Percentiles rank a stretch among this genome's conserved stretches.
phyloP scores from a whole-genome alignment of 148 eudicot species.

The Persicaria tinctoria region DNA sequence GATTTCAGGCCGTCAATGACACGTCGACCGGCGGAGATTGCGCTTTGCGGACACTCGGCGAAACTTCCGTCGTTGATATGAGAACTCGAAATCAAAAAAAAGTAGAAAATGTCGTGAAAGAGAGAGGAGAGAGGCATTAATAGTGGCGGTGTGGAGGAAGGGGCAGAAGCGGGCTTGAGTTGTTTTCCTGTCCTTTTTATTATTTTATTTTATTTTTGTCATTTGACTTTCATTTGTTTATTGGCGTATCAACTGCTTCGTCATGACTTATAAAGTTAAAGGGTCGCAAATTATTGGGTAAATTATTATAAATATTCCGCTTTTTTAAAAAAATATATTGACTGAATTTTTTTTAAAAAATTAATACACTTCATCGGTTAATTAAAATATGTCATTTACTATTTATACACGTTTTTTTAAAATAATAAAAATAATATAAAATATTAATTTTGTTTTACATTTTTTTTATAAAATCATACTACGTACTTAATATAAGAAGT shows the following conservation, averaged over 20 bases:
- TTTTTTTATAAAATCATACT: no score
- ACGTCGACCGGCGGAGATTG: neutral
- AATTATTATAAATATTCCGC: neutral
- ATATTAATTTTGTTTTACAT: no score
- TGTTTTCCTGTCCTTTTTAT: neutral
- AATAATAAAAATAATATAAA: no score
- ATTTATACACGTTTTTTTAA: no score
- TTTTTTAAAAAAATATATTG: neutral
- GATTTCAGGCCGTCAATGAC: neutral
- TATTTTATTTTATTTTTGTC: neutral
- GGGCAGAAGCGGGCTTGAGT: neutral
- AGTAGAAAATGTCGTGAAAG: constrained; percentile 10
- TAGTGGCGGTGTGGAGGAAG: neutral
- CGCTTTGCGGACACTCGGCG: neutral
- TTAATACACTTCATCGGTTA: no score
- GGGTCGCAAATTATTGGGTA: neutral
- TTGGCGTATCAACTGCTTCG: neutral
- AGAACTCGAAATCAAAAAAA: neutral
- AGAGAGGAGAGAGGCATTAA: neutral
- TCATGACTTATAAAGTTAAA: neutral
- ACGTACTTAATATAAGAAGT: no score
- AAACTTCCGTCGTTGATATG: constrained; percentile 2
- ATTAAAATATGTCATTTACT: no score
- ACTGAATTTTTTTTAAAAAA: no score
- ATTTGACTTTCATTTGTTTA: constrained; percentile 5